These are phyloP conservation scores for Dicorynia guianensis DNA, from an alignment of 306 rosid species.

Conservation along the genomic window DNA sequence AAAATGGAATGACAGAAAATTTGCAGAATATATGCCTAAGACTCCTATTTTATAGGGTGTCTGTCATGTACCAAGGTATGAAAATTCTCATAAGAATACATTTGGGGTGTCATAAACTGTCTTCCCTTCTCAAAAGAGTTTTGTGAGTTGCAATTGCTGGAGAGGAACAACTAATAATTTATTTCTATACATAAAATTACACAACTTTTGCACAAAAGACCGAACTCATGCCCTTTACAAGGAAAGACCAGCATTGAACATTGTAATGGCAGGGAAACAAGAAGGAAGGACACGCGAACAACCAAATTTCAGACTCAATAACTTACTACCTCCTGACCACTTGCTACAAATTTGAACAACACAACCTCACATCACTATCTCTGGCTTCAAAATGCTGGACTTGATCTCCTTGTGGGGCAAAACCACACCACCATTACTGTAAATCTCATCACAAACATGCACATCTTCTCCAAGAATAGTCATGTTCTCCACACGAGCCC, in stretches of 20 bases:
- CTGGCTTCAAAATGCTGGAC: conserved; percentile 93
- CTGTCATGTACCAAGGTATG: too few species aligned
- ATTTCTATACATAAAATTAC: conserved; percentile 47
- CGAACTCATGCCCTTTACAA: conserved; percentile 43
- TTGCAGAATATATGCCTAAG: too few species aligned
- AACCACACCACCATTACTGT: conserved; percentile 95
- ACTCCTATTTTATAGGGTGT: too few species aligned
- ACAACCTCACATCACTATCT: conserved; percentile 82
- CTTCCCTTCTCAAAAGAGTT: too few species aligned
- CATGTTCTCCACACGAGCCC: conserved; percentile 98
- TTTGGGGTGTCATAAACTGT: too few species aligned
- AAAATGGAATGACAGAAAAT: too few species aligned
- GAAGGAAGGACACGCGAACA: conserved; percentile 28
- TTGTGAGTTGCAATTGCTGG: conserved; percentile 12
- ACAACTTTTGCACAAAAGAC: conserved; percentile 45
- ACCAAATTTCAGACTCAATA: conserved; percentile 41
- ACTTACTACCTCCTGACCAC: conserved; percentile 40
- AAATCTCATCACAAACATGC: conserved; percentile 87
- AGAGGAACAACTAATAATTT: conserved; percentile 35
- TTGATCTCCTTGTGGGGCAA: conserved; percentile 99
- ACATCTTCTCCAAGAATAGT: conserved; percentile 97
- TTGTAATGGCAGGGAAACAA: conserved; percentile 13
- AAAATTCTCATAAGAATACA: too few species aligned
- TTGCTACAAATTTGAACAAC: conserved; percentile 33
- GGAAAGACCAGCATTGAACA: conserved; percentile 36